Conservation (phyloP, 805 yeast genomes). For the Cyberlindnera amylophila region DNA sequence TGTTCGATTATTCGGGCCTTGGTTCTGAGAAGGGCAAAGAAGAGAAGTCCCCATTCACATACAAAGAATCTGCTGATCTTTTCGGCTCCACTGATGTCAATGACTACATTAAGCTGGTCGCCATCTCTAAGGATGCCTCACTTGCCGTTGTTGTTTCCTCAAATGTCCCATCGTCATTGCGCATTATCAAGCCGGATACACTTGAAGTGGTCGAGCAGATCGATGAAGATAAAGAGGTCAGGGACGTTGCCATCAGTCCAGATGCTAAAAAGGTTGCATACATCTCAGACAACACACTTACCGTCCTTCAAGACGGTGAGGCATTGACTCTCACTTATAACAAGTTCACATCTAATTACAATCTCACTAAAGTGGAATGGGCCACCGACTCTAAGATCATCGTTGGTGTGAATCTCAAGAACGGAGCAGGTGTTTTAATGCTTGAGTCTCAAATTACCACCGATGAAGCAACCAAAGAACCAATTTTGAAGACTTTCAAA, state of each 20-base stretch:
- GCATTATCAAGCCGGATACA: slow-evolving; percentile 54
- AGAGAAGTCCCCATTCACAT: slow-evolving; percentile 51
- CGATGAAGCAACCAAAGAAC: slow-evolving; percentile 6
- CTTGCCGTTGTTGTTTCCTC: slow-evolving; percentile 70
- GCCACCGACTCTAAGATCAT: slow-evolving; percentile 34
- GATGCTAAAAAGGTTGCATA: slow-evolving; percentile 63
- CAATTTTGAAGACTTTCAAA: slow-evolving; percentile 31
- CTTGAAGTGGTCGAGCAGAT: slow-evolving; percentile 53
- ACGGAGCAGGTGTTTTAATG: slow-evolving; percentile 38
- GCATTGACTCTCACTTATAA: slow-evolving; percentile 13
- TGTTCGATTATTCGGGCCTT: slow-evolving; percentile 34
- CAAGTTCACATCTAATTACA: slow-evolving; percentile 22
- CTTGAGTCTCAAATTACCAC: slow-evolving; percentile 23
- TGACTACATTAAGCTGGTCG: slow-evolving; percentile 58
- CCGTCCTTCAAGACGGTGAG: slow-evolving; percentile 12
- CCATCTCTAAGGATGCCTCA: slow-evolving; percentile 53
- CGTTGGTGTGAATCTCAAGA: slow-evolving; percentile 41
- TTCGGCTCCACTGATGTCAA: slow-evolving; percentile 43
- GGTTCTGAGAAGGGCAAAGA: slow-evolving; percentile 6
- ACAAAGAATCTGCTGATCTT: slow-evolving; percentile 59
- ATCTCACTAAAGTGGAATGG: slow-evolving; percentile 41
- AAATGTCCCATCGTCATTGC: slow-evolving; percentile 49
- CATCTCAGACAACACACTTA: slow-evolving; percentile 51
- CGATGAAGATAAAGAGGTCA: slow-evolving; percentile 42
- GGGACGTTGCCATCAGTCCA: slow-evolving; percentile 65